Percentiles rank a stretch among this genome's conserved stretches.
phyloP scores from a whole-genome alignment of 495 filamentous ascomycete genomes.

The Penicillium cinerascens region DNA sequence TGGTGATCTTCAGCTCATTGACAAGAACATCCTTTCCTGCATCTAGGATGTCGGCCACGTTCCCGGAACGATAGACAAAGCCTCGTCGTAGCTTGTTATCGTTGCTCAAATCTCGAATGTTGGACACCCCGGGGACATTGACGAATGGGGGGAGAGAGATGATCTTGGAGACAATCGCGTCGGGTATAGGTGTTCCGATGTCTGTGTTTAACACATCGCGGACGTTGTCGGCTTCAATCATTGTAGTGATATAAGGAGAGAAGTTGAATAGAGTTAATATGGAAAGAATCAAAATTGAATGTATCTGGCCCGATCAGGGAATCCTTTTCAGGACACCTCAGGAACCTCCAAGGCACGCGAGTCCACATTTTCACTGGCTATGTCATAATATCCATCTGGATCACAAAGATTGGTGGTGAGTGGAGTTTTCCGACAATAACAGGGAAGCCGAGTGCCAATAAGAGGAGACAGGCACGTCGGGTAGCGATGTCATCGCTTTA shows the following conservation, averaged over 20 bases:
- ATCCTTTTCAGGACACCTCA: background rate
- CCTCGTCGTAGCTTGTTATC: slow-evolving; percentile 39
- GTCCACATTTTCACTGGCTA: no score
- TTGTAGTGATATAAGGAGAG: background rate
- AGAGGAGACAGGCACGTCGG: slow-evolving; percentile 5
- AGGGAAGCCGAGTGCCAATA: slow-evolving; percentile 1
- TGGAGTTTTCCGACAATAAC: background rate
- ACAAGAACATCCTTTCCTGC: slow-evolving; percentile 49
- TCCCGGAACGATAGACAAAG: slow-evolving; percentile 52
- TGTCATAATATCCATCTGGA: slow-evolving; percentile 15
- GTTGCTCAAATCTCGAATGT: slow-evolving; percentile 54
- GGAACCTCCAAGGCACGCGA: background rate
- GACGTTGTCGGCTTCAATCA: slow-evolving; percentile 21
- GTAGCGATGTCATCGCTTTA: slow-evolving; percentile 10
- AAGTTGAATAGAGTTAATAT: background rate
- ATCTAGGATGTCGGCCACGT: slow-evolving; percentile 41
- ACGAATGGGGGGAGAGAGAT: slow-evolving; percentile 50
- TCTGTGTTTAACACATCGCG: slow-evolving; percentile 27
- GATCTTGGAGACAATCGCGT: slow-evolving; percentile 22
- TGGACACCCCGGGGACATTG: slow-evolving; percentile 45
- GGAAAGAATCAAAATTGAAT: background rate
- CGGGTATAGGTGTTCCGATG: slow-evolving; percentile 25
- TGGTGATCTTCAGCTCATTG: slow-evolving; percentile 49
- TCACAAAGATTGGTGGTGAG: background rate
- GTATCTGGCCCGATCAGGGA: background rate